Base-by-base conservation (phyloP, 495 filamentous ascomycete species). In the Penicillium diatomitis region DNA sequence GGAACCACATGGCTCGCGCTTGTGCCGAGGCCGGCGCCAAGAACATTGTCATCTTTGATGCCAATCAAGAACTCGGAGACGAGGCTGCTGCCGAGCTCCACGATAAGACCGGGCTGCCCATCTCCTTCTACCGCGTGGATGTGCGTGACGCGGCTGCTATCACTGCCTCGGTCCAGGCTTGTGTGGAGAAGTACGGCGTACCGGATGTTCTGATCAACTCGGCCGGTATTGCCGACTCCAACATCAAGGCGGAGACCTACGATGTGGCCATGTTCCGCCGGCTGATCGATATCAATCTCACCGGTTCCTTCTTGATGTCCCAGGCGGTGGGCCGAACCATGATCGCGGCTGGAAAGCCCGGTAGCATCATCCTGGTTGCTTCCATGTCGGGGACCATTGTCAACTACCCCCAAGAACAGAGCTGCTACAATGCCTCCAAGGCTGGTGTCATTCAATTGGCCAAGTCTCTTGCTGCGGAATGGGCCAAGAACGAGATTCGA, bases 391-490 rank as follows among this genome's bases (percentile, higher is more conserved):
- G 82, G 5, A 78, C 81, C 60, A 76, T 85, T 46, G 83, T 73
- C 57, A 86, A 85, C 56, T 81, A 68, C 60, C 82, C 83, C 0
- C 79, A 83, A 54, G 79, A 85, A 58, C 83, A 86, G 66, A 82
- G 80, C 3, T 74, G 70, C 5, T 86, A 86, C 69, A 86, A 86
- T 58, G 79, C 78, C 10, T 78, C 81, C 53, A 86, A 86, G 63
- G 82, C 83, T 5, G 66, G 62, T 4, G 66, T 45, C 31, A 63
- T 72, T 44, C 69, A 73, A 44, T 5, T 55, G 4, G 84, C 74
- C 62, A 78, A 72, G 61, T 83, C 81, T 31, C 69, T 94, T 4
- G 87, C 87, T 2, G 76, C 90, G n/a, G 88, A 94, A 61, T 91
- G 86, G 86, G 77, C 82, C 6, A 39, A 40, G 37, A 79, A 78